Evolutionary conservation across 169 alveolate species (phyloP).

Genomic region (Cryptosporidium ubiquitum): DNA sequence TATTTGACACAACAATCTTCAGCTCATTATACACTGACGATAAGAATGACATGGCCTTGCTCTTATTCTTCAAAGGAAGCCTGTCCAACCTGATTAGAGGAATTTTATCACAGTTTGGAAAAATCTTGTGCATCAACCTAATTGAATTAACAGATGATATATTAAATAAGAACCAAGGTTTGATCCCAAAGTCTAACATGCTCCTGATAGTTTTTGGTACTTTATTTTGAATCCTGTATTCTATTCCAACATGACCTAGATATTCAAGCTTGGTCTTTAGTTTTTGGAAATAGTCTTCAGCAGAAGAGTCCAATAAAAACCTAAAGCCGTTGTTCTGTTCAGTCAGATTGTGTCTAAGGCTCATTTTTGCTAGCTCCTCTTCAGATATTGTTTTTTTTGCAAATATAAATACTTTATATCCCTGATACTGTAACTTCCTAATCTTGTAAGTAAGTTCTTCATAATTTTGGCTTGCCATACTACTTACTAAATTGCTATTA

Average conservation of each 20-base stretch:
- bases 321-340: slow-evolving; percentile 17
- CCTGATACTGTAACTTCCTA: slow-evolving; percentile 41
- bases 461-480: not conserved
- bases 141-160: slow-evolving; percentile 46
- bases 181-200: slow-evolving; percentile 25
- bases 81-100: slow-evolving; percentile 64
- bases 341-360: not conserved
- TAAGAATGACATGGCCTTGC: slow-evolving; percentile 11
- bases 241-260: slow-evolving; percentile 67
- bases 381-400: slow-evolving; percentile 44
- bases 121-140: slow-evolving; percentile 40
- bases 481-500: not conserved
- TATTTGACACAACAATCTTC: slow-evolving; percentile 8
- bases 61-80: slow-evolving; percentile 26
- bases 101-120: slow-evolving; percentile 34
- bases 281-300: slow-evolving; percentile 28
- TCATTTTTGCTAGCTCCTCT: not conserved
- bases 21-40: slow-evolving; percentile 29
- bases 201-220: slow-evolving; percentile 42
- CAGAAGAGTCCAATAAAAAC: slow-evolving; percentile 50
- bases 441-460: slow-evolving; percentile 27
- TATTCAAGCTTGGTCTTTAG: slow-evolving; percentile 36
- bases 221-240: slow-evolving; percentile 41
- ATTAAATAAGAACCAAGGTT: slow-evolving; percentile 64
- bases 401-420: slow-evolving; percentile 50